Percentiles rank a stretch among this genome's conserved stretches.
These are phyloP conservation scores for Paspalum notatum DNA, from an alignment of 176 grass and related monocot species.

Conservation along the genomic window DNA sequence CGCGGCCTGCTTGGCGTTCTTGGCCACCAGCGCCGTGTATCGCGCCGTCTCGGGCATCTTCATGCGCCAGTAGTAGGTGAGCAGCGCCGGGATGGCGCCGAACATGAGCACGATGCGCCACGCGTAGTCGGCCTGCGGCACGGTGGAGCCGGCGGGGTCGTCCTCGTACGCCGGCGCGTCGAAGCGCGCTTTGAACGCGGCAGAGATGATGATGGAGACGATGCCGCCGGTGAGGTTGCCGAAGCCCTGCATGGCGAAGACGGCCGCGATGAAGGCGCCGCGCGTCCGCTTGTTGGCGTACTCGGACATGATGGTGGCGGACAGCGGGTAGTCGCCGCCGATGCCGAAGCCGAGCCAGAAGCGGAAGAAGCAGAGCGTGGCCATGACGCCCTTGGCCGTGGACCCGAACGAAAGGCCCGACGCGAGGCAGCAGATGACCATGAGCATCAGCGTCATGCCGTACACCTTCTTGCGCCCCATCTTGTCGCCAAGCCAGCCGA, in stretches of 20 bases:
- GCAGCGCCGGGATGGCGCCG: constrained; percentile 53
- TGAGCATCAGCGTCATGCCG: constrained; percentile 51
- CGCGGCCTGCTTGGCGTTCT: constrained; percentile 43
- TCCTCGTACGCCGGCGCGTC: constrained; percentile 39
- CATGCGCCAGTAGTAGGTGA: constrained; percentile 75
- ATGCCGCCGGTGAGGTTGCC: constrained; percentile 50
- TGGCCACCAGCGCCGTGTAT: constrained; percentile 57
- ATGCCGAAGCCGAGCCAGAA: constrained; percentile 83
- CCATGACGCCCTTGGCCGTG: constrained; percentile 40
- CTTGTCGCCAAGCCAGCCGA: constrained; percentile 75
- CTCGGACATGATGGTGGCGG: constrained; percentile 79
- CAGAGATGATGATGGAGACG: constrained; percentile 35
- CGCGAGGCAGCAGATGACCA: constrained; percentile 41
- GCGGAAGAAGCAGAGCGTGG: constrained; percentile 72
- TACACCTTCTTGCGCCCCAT: constrained; percentile 59
- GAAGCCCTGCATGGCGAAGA: constrained; percentile 74
- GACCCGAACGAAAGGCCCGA: constrained; percentile 61
- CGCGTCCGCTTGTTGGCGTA: constrained; percentile 68
- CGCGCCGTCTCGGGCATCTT: constrained; percentile 76
- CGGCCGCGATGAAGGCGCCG: constrained; percentile 66
- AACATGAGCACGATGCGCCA: constrained; percentile 71
- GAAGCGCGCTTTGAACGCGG: constrained; percentile 31
- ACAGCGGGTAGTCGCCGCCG: constrained; percentile 71
- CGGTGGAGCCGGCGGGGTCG: constrained; percentile 47
- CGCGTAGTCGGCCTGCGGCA: constrained; percentile 38